phyloP scores from a whole-genome alignment of 805 yeast genomes.

The Wickerhamiella siamensis region DNA sequence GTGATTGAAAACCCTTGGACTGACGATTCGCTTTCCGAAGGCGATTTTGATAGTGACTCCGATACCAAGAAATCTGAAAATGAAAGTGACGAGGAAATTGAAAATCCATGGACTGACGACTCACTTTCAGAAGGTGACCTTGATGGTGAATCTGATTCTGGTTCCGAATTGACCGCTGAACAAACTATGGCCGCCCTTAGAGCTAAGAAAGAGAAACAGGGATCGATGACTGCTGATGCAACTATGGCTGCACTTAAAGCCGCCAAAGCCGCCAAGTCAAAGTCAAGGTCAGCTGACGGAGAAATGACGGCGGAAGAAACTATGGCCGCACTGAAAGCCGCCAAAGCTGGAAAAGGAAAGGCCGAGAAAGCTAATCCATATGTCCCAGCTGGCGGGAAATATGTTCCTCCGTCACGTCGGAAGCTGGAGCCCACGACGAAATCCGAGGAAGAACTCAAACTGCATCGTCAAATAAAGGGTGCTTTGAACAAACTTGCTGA shows the following conservation, averaged over 20 bases:
- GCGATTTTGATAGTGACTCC: conserved; percentile 18
- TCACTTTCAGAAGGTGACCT: conserved; percentile 15
- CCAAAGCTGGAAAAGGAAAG: conserved; percentile 6
- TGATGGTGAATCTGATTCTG: conserved; percentile 4
- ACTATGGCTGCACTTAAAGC: conserved; percentile 15
- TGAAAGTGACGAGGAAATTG: conserved; percentile 1
- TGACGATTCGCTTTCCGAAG: conserved; percentile 11
- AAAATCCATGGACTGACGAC: conserved; percentile 9
- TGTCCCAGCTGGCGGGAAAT: conserved; percentile 31
- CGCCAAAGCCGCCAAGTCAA: not conserved
- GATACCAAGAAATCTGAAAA: not conserved
- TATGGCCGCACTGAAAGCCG: conserved; percentile 17
- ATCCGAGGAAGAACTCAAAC: conserved; percentile 33
- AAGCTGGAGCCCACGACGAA: conserved; percentile 27
- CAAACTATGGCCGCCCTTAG: conserved; percentile 18
- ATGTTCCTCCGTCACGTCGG: conserved; percentile 81
- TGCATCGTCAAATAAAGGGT: conserved; percentile 61
- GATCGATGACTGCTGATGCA: conserved; percentile 12
- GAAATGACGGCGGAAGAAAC: conserved; percentile 17
- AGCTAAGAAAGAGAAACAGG: conserved; percentile 5
- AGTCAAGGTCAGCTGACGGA: not conserved
- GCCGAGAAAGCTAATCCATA: conserved; percentile 42
- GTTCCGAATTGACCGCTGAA: conserved; percentile 13
- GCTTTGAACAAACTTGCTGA: conserved; percentile 82
- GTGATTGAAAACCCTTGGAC: conserved; percentile 8